Evolutionary conservation across 2,329 filamentous ascomycete species (phyloP).

Genomic region (Penicillium hesseltinei): DNA sequence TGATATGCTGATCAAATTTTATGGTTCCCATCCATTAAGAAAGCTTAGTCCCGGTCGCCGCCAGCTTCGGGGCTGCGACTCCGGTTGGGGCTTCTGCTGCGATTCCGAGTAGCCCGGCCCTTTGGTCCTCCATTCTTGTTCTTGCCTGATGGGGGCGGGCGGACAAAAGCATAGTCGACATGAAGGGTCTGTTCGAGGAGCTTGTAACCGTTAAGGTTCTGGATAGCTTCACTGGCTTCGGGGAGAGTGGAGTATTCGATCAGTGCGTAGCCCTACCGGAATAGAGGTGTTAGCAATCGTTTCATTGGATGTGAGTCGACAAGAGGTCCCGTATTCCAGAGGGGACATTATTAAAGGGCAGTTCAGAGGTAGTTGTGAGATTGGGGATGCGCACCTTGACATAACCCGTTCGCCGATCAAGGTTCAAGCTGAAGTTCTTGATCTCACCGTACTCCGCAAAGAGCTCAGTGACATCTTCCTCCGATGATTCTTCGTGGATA

Average conservation of each 20-base stretch:
- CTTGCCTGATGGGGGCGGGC: conserved; percentile 53
- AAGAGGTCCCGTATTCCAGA: background rate
- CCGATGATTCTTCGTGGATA: conserved; percentile 66
- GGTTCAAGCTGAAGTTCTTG: conserved; percentile 65
- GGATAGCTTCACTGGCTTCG: conserved; percentile 63
- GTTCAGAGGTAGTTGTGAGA: background rate
- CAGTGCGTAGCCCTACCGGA: conserved; percentile 60
- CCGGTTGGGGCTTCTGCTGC: conserved; percentile 47
- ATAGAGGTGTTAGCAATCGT: conserved; percentile 11
- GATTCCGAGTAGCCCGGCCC: conserved; percentile 39
- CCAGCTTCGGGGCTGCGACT: conserved; percentile 47
- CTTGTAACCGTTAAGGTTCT: conserved; percentile 59
- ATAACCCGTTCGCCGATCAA: conserved; percentile 65
- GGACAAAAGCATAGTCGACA: conserved; percentile 66
- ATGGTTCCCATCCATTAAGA: conserved; percentile 6
- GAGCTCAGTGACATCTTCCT: conserved; percentile 64
- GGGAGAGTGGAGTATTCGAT: conserved; percentile 64
- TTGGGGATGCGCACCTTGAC: conserved; percentile 55
- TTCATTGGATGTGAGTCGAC: background rate
- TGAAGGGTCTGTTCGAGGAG: conserved; percentile 64
- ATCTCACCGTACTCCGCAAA: conserved; percentile 67
- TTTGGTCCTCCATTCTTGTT: conserved; percentile 44
- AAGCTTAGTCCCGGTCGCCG: conserved; percentile 33
- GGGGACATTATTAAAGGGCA: background rate
- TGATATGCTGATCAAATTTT: conserved; percentile 3